Base-by-base conservation (phyloP, 257 asterid species). In the Solanum corneliomulleri region DNA sequence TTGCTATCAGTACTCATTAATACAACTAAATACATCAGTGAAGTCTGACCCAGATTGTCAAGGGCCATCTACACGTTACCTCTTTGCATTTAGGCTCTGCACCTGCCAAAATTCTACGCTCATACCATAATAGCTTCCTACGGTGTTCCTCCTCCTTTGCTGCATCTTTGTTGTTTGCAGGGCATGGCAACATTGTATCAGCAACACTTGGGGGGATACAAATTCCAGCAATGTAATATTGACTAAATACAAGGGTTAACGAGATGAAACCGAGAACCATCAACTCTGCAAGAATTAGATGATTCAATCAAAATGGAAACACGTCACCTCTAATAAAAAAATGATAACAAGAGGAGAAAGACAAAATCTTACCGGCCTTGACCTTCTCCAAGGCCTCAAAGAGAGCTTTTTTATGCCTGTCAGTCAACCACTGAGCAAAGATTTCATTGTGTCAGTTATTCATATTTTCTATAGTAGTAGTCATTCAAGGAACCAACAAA, bases 251-350 rank as follows among this genome's bases (percentile, higher is more conserved):
- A 27, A 97, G 98, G 44, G 88, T 89, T 27, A 97, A 92, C 0
- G 99, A 97, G 91, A 97, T 97, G 90, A 97, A 97, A 76, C 98
- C 99, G 6, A 97, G 99, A 86, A 97, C 87, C 99, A 97, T 97
- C 97, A 97, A 90, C 93, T 97, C 99, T 97, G 98, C 87, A 89
- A 90, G 83, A 45, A 78, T 16, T 78, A 89, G 87, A 86, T 80
- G 23, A 88, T 23, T 47, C 78, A 71, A 83, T 88, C 74, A 88
- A 72, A 77, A 64, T 81, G 18, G 85, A 41, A 83, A 37, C 41
- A 33, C 70, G 25, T 23, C 16, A 49, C 29, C n/a, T 42, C 14
- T 69, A 2, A 80, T 72, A 86, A 68, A 72, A 68, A 33, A 27
- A 75, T n/a, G 35, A 27, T 41, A 77, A 83, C 16, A 6, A 20